Base-by-base conservation (phyloP, 2,329 filamentous ascomycete genomes). In the Pyrenophora graminea region DNA sequence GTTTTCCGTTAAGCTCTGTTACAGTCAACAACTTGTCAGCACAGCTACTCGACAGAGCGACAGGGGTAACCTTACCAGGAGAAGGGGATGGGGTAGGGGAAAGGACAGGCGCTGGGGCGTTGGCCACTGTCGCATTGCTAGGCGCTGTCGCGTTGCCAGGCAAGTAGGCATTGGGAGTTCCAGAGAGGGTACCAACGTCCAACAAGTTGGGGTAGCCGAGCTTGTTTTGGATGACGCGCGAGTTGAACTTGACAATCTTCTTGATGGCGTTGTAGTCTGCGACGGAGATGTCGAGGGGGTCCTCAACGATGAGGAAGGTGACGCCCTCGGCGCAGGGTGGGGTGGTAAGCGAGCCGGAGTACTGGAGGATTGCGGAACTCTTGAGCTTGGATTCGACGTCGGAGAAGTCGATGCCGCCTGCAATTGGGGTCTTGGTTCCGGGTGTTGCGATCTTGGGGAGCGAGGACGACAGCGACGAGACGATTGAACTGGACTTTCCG, bases 261-360 rank as follows among this genome's bases (percentile, higher is more conserved):
- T 83, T 83, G 49, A 82, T 78, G 37, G 70, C 72, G 58, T 80
- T 77, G 66, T 72, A 85, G 13, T 79, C 81, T 4, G 68, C 68
- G 13, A 81, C 74, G 57, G 76, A 72, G 55, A 85, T 70, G 31
- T 69, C 66, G 3, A 85, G 64, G 32, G 78, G 77, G 48, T 80
- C 59, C 53, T 75, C 72, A 56, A 78, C 79, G 36, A 85, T 70
- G 40, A 82, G 70, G 76, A 82, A 85, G 8, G 69, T 74, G 18
- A 86, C 73, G 21, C 79, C 79, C 68, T 86, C 82, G 13, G 76
- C 75, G 71, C 84, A 86, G 3, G 84, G 84, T 17, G 85, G 84
- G 0, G 83, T 86, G 34, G 84, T 87, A 39, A 87, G 74, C 15
- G 82, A 85, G 17, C 84, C 84, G 10, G 70, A 67, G 74, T 86